Evolutionary conservation across 306 rosid species (phyloP).

Genomic region (Rosa persica): DNA sequence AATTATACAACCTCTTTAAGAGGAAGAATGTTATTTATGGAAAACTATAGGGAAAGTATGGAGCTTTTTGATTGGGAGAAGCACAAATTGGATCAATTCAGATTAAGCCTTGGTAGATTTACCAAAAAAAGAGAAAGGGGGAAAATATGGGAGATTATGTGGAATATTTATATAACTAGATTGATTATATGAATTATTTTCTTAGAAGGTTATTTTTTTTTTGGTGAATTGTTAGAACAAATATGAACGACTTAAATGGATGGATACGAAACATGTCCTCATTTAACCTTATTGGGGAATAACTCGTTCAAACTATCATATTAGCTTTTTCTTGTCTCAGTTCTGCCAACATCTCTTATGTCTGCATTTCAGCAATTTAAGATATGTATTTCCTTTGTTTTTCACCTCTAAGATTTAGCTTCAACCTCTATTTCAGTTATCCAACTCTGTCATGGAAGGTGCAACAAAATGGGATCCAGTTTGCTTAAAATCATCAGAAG

Average conservation of each 20-base stretch:
- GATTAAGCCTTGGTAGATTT: background rate
- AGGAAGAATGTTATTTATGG: background rate
- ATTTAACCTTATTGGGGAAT: background rate
- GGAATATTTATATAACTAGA: background rate
- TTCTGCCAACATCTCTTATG: constrained; percentile 1
- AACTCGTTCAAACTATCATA: background rate
- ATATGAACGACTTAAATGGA: background rate
- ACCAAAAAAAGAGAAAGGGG: background rate
- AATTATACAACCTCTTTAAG: background rate
- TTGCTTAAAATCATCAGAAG: constrained; percentile 53
- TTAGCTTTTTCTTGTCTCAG: background rate
- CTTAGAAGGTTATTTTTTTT: background rate
- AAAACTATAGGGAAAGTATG: background rate
- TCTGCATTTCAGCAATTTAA: background rate
- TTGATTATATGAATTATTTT: background rate
- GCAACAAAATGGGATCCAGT: constrained; percentile 94
- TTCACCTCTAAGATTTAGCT: constrained; percentile 33
- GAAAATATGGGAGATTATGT: background rate
- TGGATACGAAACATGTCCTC: background rate
- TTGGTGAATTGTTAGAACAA: background rate
- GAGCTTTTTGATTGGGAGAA: background rate
- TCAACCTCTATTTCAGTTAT: constrained; percentile 53
- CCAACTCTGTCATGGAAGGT: constrained; percentile 80
- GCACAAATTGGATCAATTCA: background rate
- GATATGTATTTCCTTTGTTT: constrained; percentile 11